These are phyloP conservation scores for Falciphora oryzae DNA, from an alignment of 2,329 filamentous ascomycete species.

Conservation along the genomic window DNA sequence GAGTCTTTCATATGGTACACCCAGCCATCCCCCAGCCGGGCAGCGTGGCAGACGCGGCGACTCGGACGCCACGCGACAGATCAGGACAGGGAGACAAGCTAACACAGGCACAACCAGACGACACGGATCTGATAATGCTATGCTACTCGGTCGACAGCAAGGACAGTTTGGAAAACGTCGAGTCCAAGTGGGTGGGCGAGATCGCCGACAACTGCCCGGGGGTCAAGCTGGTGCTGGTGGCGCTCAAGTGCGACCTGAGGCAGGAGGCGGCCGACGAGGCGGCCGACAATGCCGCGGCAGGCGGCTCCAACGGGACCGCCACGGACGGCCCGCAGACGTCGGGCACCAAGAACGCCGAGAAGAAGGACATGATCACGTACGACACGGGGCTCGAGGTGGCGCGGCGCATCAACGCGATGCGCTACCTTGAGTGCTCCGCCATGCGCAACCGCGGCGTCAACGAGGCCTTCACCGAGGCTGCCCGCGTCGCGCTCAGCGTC, in stretches of 20 bases:
- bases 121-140: constrained; percentile 97
- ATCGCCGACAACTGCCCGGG: constrained; percentile 97
- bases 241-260: constrained; percentile 92
- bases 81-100: constrained; percentile 5
- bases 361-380: constrained; percentile 77
- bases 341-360: constrained; percentile 40
- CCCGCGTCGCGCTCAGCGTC: constrained; percentile 79
- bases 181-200: constrained; percentile 97
- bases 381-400: constrained; percentile 88
- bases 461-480: constrained; percentile 96
- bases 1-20: constrained; percentile 83
- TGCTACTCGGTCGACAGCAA: constrained; percentile 97
- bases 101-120: constrained; percentile 38
- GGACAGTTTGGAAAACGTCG: constrained; percentile 95
- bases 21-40: no score
- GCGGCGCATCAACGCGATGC: constrained; percentile 81
- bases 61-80: background rate
- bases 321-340: constrained; percentile 22
- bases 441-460: constrained; percentile 98
- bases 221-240: constrained; percentile 90
- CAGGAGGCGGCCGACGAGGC: constrained; percentile 71
- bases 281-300: constrained; percentile 23
- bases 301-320: constrained; percentile 5
- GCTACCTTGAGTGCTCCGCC: constrained; percentile 96
- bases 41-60: background rate